phyloP scores from a whole-genome alignment of 352 stramenopile genomes.

The Blastocystis sp. region DNA sequence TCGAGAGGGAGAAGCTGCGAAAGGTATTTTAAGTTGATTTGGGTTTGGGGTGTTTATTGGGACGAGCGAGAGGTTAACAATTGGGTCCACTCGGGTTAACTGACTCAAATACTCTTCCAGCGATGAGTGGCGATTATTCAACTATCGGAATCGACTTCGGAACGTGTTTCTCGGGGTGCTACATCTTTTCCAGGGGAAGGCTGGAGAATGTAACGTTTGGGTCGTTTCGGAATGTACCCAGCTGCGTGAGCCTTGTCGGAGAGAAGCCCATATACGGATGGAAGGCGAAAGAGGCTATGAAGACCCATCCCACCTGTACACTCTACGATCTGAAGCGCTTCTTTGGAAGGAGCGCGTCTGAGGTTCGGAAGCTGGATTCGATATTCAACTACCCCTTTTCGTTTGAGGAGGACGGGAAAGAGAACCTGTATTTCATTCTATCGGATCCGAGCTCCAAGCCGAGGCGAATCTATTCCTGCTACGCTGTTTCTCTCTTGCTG shows the following conservation, averaged over 20 bases:
- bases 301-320: not conserved
- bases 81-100: not conserved
- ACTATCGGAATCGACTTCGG: not conserved
- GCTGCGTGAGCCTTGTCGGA: not conserved
- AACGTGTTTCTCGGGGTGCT: not conserved
- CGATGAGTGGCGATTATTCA: not conserved
- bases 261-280: not conserved
- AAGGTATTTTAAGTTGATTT: slow-evolving; percentile 72
- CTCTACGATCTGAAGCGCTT: not conserved
- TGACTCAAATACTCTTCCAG: not conserved
- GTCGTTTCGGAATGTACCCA: not conserved
- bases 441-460: not conserved
- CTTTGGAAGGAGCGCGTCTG: not conserved
- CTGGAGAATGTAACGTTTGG: not conserved
- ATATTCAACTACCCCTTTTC: not conserved
- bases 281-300: not conserved
- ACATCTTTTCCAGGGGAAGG: not conserved
- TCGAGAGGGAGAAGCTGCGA: slow-evolving; percentile 75
- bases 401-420: not conserved
- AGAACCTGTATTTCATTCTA: not conserved
- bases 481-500: not conserved
- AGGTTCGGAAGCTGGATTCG: not conserved
- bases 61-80: not conserved
- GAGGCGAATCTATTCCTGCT: not conserved
- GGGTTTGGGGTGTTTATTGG: slow-evolving; percentile 17